These are phyloP conservation scores for Aspergillus panamensis DNA, from an alignment of 495 filamentous ascomycete genomes.

Conservation along the genomic window DNA sequence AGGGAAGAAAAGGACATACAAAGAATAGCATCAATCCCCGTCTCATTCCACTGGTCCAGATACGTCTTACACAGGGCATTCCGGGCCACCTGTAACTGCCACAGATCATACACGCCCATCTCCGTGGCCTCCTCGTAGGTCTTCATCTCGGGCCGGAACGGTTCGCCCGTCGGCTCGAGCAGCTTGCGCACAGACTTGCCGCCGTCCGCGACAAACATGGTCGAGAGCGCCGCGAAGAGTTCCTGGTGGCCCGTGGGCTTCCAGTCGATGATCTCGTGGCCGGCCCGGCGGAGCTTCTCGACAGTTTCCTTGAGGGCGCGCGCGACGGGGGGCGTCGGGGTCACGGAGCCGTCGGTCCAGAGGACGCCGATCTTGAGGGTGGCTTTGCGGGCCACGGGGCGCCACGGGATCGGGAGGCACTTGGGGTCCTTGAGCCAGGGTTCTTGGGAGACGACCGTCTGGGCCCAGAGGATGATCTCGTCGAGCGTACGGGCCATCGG, in stretches of 20 bases:
- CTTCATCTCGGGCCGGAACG: conserved; percentile 46
- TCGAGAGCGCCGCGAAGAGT: background rate
- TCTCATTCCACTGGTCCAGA: conserved; percentile 41
- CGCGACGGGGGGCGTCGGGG: conserved; percentile 5
- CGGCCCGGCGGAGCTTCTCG: conserved; percentile 3
- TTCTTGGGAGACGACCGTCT: conserved; percentile 10
- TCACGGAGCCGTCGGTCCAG: conserved; percentile 1
- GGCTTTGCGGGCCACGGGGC: background rate
- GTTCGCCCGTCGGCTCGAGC: conserved; percentile 42
- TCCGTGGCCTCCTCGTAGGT: conserved; percentile 31
- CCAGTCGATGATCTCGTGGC: conserved; percentile 9
- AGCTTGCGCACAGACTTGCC: conserved; percentile 22
- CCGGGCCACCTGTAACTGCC: conserved; percentile 37
- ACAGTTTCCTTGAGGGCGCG: conserved; percentile 4
- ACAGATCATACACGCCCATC: conserved; percentile 30
- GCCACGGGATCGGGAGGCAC: conserved; percentile 10
- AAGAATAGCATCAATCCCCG: conserved; percentile 11
- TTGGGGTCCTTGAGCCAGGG: conserved; percentile 12
- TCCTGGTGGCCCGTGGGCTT: conserved; percentile 4
- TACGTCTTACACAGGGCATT: conserved; percentile 42
- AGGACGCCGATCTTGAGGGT: conserved; percentile 5
- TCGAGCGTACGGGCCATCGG: conserved; percentile 7
- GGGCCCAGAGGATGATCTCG: conserved; percentile 6
- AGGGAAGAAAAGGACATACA: conserved; percentile 5
- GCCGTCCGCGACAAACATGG: conserved; percentile 13